A percentile compares a stretch with the other conserved stretches of the same genome.
Evolutionary conservation across 108 stramenopile species (phyloP).

Genomic region (Mediolabrus comicus): DNA sequence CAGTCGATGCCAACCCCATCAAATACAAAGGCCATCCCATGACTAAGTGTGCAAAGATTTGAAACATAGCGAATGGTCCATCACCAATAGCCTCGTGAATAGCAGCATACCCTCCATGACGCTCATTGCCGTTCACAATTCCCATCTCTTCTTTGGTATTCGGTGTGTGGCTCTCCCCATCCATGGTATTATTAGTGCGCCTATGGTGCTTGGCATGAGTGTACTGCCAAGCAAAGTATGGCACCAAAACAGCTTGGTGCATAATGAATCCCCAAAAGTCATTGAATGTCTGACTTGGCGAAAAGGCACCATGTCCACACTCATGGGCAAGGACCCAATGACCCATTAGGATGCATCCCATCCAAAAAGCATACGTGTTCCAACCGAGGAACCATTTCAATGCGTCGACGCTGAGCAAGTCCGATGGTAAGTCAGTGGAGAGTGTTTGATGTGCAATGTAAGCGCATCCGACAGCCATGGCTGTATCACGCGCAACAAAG

Average conservation of each 20-base stretch:
- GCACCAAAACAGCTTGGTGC: conserved; percentile 96
- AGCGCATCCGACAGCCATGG: conserved; percentile 76
- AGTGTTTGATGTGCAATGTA: conserved; percentile 69
- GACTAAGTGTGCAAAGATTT: conserved; percentile 85
- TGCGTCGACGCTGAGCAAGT: conserved; percentile 43
- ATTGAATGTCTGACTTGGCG: conserved; percentile 88
- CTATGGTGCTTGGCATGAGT: conserved; percentile 99
- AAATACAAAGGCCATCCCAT: conserved; percentile 91
- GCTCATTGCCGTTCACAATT: conserved; percentile 60
- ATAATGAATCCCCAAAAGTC: conserved; percentile 93
- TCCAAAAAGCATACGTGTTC: conserved; percentile 94
- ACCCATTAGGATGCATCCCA: conserved; percentile 96
- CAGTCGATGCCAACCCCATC: conserved; percentile 82
- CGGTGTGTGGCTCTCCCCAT: conserved; percentile 94
- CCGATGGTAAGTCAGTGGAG: conserved; percentile 77
- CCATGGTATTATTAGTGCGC: conserved; percentile 93
- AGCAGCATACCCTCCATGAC: conserved; percentile 67
- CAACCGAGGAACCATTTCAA: conserved; percentile 77
- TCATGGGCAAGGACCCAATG: conserved; percentile 99
- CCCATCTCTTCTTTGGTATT: conserved; percentile 76
- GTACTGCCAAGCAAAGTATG: conserved; percentile 99
- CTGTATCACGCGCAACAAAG: conserved; percentile 84
- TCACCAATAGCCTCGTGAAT: conserved; percentile 89
- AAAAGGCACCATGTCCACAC: conserved; percentile 98
- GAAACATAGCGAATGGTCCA: conserved; percentile 87